Conservation (phyloP, 169 alveolate species). For the Babesia divergens region DNA sequence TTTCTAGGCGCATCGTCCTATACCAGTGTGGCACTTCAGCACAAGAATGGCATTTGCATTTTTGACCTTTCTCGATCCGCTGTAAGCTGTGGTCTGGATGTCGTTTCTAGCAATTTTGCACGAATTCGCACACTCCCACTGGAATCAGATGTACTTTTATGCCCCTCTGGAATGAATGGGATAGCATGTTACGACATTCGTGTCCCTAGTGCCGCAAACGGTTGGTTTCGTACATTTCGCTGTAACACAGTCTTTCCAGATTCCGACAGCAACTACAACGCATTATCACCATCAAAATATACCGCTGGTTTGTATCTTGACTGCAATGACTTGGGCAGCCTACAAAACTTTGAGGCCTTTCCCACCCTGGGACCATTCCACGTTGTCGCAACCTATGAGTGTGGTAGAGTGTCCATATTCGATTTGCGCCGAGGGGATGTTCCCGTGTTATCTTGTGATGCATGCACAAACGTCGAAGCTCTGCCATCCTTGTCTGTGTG, state of each 20-base stretch:
- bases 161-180: conserved; percentile 18
- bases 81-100: neutral
- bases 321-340: conserved; percentile 38
- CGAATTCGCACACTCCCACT: neutral
- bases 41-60: conserved; percentile 1
- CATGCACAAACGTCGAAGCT: conserved; percentile 20
- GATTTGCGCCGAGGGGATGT: conserved; percentile 24
- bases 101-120: conserved; percentile 6
- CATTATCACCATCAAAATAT: neutral
- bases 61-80: neutral
- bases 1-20: neutral
- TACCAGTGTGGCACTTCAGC: conserved; percentile 12
- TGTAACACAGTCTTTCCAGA: no score
- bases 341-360: conserved; percentile 34
- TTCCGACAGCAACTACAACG: neutral
- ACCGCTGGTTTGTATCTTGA: neutral
- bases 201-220: neutral
- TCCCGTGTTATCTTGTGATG: conserved; percentile 7
- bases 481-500: conserved; percentile 44
- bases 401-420: conserved; percentile 36
- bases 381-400: conserved; percentile 42
- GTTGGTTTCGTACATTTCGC: no score
- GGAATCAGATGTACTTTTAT: neutral
- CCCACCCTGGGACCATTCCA: conserved; percentile 6
- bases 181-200: conserved; percentile 25